phyloP scores from a whole-genome alignment of 768 basidiomycete species.

The Phylloporus sp. region DNA sequence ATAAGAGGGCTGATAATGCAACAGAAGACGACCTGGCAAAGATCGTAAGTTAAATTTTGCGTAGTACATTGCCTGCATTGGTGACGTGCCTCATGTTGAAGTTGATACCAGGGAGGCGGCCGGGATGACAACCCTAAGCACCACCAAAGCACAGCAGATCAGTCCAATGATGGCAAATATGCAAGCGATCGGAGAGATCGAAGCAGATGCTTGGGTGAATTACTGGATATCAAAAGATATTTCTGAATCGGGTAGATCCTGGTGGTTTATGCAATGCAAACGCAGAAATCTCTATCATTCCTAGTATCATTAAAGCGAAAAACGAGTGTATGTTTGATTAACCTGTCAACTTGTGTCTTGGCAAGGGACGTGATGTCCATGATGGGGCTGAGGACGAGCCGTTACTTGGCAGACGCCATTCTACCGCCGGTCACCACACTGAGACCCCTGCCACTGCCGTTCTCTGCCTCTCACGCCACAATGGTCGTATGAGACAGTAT shows the following conservation, averaged over 20 bases:
- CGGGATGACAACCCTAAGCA: constrained; percentile 21
- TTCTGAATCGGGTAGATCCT: constrained; percentile 14
- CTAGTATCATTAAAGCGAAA: no score
- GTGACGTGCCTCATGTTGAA: not conserved
- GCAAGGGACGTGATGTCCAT: no score
- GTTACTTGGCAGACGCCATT: no score
- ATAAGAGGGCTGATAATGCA: constrained; percentile 14
- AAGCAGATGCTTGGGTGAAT: constrained; percentile 23
- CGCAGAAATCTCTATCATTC: no score
- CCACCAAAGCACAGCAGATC: constrained; percentile 7
- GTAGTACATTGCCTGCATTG: no score
- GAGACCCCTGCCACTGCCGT: no score
- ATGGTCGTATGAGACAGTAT: constrained; percentile 4
- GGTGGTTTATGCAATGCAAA: no score
- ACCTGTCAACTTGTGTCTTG: no score
- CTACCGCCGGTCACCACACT: no score
- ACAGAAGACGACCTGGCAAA: constrained; percentile 28
- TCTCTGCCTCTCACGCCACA: no score
- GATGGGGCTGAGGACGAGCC: constrained; percentile 35
- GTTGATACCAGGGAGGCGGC: constrained; percentile 9
- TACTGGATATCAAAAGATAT: constrained; percentile 22
- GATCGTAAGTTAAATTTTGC: no score
- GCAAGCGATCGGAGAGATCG: constrained; percentile 19
- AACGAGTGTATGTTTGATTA: no score
- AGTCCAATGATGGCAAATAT: constrained; percentile 26